Base-by-base conservation (phyloP, 2,329 filamentous ascomycete species). In the Phyllosticta citribraziliensis region DNA sequence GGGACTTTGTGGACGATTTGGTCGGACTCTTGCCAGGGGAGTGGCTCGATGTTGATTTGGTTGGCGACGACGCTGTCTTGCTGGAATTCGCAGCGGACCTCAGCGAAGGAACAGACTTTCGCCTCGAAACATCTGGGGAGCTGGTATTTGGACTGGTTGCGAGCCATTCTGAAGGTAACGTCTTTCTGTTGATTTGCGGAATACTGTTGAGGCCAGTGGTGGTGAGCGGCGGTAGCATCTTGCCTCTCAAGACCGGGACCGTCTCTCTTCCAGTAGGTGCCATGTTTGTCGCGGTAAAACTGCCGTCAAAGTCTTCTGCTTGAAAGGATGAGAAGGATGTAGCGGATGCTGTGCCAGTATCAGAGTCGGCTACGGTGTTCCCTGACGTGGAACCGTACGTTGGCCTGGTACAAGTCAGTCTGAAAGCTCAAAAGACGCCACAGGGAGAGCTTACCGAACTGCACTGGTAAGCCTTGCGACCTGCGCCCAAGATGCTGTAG, bases 311-410 rank as follows among this genome's bases (percentile, higher is more conserved):
- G 50, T 53, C 22, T 51, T 61, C 55, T 33, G 54, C 25, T 2
- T 35, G 24, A 40, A 61, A 57, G 20, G 59, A 61, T 61, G 59
- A 53, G 19, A 53, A 35, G 59, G 59, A 57, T 20, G 59, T 56
- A 11, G 59, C 24, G 53, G 55, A 62, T 22, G 54, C 55, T 9
- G 60, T 62, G 51, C 56, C 60, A 58, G 55, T 33, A 55, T 62
- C 60, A 54, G 60, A 62, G 30, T 11, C 59, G 50, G 59, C 54
- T 5, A 55, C 20, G 24, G 54, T 54, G 9, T 57, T 47, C 14
- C 40, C 59, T 4, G 59, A 54, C 20, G 54, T 52, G 22, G 55
- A 61, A 30, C 59, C 52, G 2, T 24, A 50, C 17, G n/a, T 40
- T 17, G 60, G 25, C 52, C 55, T 57, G 19, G n/a, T 11, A 33